Conservation (phyloP, 2,329 filamentous ascomycete genomes). For the Penicillium concentricum region DNA sequence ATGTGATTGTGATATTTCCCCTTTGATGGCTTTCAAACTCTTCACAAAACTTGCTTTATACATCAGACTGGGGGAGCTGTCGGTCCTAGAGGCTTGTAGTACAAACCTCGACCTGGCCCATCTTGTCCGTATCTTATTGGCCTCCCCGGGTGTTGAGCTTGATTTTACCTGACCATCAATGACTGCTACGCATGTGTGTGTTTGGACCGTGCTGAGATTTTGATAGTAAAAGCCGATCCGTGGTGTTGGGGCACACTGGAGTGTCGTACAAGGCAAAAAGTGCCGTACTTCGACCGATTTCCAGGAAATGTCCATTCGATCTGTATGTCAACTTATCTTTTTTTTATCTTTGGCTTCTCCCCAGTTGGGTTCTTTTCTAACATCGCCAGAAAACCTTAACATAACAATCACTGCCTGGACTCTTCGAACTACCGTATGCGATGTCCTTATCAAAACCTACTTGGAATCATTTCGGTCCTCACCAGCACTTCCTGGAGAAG, state of each 20-base stretch:
- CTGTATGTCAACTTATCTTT: not conserved
- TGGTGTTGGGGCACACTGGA: conserved; percentile 9
- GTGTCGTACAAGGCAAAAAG: conserved; percentile 9
- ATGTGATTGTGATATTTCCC: conserved; percentile 1
- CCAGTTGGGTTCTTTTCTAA: not conserved
- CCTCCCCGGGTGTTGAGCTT: not conserved
- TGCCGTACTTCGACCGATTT: not conserved
- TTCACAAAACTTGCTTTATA: not conserved
- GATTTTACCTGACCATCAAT: not conserved
- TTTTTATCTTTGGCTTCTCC: not conserved
- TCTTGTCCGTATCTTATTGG: not conserved
- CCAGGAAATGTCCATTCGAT: conserved; percentile 12
- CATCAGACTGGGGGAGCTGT: not conserved
- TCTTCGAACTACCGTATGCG: conserved; percentile 26
- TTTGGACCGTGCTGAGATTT: conserved; percentile 14
- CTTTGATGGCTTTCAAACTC: not conserved
- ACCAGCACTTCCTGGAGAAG: conserved; percentile 31
- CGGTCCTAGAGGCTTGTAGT: not conserved
- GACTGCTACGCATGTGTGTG: conserved; percentile 1
- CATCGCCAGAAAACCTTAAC: not conserved
- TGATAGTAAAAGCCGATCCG: conserved; percentile 14
- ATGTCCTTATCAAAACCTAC: conserved; percentile 39
- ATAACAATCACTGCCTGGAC: conserved; percentile 5
- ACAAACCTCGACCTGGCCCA: not conserved
- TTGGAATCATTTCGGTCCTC: conserved; percentile 33